Evolutionary conservation across 2,329 filamentous ascomycete species (phyloP).

Genomic region (Cylindrodendrum hubeiense): DNA sequence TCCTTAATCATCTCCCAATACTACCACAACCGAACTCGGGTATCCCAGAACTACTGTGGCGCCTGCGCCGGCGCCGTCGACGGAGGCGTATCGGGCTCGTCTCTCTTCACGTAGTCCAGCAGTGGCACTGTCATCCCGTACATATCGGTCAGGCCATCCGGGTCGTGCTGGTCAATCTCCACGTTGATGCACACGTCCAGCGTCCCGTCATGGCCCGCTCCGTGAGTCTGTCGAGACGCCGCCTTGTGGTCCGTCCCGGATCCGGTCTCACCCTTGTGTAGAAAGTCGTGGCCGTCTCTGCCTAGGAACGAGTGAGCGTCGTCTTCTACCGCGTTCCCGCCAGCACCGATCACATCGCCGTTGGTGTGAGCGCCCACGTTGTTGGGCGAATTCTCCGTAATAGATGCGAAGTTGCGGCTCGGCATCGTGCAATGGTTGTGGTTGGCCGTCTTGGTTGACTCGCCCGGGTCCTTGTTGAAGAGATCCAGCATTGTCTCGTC

Average conservation of each 20-base stretch:
- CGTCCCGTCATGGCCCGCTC: conserved; percentile 68
- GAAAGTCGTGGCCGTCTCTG: conserved; percentile 76
- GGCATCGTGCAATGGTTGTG: conserved; percentile 92
- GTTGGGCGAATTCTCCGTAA: conserved; percentile 86
- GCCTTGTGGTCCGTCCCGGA: conserved; percentile 85
- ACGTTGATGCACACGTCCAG: conserved; percentile 89
- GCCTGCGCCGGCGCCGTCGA: conserved; percentile 31
- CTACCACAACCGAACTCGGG: background rate
- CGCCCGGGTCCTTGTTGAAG: conserved; percentile 90
- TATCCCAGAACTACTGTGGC: background rate
- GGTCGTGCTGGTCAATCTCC: conserved; percentile 87
- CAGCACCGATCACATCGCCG: conserved; percentile 36
- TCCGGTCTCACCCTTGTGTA: conserved; percentile 81
- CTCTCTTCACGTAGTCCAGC: conserved; percentile 59
- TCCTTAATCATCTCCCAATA: background rate
- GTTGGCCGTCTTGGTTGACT: conserved; percentile 76
- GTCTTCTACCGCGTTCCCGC: conserved; percentile 30
- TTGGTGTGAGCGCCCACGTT: conserved; percentile 47
- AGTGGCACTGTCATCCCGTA: conserved; percentile 91
- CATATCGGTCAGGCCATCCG: conserved; percentile 80
- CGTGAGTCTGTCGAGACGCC: conserved; percentile 67
- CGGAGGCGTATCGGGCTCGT: conserved; percentile 42
- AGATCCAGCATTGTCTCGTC: conserved; percentile 95
- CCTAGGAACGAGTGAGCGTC: conserved; percentile 50
- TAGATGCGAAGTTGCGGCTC: conserved; percentile 91